These are phyloP conservation scores for Epicoccum nigrum DNA, from an alignment of 2,329 filamentous ascomycete genomes.

Conservation along the genomic window DNA sequence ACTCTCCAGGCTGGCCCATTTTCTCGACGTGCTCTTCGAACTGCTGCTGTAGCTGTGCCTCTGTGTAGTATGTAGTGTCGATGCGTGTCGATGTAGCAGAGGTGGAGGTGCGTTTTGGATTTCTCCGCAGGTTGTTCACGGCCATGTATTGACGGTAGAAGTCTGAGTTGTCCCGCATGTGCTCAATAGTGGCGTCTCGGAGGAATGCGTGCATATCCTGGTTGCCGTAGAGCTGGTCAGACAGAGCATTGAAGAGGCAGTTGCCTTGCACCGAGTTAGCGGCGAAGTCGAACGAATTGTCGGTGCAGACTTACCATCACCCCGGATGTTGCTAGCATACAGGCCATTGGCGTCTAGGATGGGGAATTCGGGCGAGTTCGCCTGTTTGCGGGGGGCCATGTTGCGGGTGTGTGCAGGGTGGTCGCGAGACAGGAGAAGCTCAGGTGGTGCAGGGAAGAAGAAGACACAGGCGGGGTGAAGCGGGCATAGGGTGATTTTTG, in stretches of 20 bases:
- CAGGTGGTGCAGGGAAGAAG: slow-evolving; percentile 33
- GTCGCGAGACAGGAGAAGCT: slow-evolving; percentile 42
- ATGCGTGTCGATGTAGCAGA: slow-evolving; percentile 52
- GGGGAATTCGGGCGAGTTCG: slow-evolving; percentile 56
- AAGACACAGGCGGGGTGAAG: slow-evolving; percentile 34
- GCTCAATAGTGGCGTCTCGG: slow-evolving; percentile 63
- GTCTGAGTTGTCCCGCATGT: slow-evolving; percentile 65
- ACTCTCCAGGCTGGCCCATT: slow-evolving; percentile 66
- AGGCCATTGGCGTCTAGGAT: slow-evolving; percentile 63
- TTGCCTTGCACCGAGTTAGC: slow-evolving; percentile 59
- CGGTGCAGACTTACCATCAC: slow-evolving; percentile 63
- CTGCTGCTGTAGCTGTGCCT: slow-evolving; percentile 59
- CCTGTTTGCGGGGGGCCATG: slow-evolving; percentile 42
- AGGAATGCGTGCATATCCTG: slow-evolving; percentile 64
- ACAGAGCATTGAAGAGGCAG: slow-evolving; percentile 72
- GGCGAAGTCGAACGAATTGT: slow-evolving; percentile 11
- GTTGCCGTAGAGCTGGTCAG: slow-evolving; percentile 69
- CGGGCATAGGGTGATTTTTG: slow-evolving; percentile 32
- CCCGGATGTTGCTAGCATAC: slow-evolving; percentile 64
- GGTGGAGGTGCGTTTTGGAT: slow-evolving; percentile 62
- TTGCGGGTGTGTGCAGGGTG: slow-evolving; percentile 32
- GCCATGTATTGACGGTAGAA: slow-evolving; percentile 71
- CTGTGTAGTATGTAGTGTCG: slow-evolving; percentile 56
- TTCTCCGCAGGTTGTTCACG: slow-evolving; percentile 60
- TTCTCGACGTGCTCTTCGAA: slow-evolving; percentile 63